Base-by-base conservation (phyloP, 2,329 filamentous ascomycete genomes). In the Dothiorella sarmentorum region DNA sequence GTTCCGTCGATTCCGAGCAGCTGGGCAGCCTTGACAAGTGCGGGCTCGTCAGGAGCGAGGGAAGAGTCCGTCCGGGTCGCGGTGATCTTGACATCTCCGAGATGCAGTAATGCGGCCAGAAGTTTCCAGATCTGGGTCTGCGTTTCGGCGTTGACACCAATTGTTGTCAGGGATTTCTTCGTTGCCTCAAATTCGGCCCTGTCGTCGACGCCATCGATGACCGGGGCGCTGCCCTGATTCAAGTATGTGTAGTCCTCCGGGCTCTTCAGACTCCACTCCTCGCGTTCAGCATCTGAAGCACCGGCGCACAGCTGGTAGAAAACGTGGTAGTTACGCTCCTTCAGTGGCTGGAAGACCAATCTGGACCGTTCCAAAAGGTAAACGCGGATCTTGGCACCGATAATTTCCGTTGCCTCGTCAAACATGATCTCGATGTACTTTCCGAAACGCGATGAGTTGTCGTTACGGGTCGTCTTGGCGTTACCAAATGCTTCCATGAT, bases 341-440 rank as follows among this genome's bases (percentile, higher is more conserved):
- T 97, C 63, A 97, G 80, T 40, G 94, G 94, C 72, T 99, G 94
- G 75, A 97, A 99, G 17, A 97, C 94, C 68, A 99, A 80, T 77
- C 94, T 88, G 62, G 94, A 97, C 61, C 94, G 89, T 75, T 99
- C 94, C 43, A 99, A 81, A 65, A 99, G 81, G 71, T 99, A 99
- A 58, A 92, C 97, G 67, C 94, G 85, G 71, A 99, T 99, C 79
- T 95, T 95, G 59, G 94, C 94, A 66, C 94, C 94, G 70, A 97
- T 97, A 68, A 99, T 99, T 73, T 95, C 94, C 62, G 91, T 96
- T 69, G 88, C 85, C 63, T 90, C 85, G 77, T 97, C 92, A 75
- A 99, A 99, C 91, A 97, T 93, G 72, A 99, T 99, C 78, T 99
- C 94, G 68, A 99, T 97, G 75, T 99, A 99, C 81, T 99, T 99